Conservation (phyloP, 768 basidiomycete genomes). For the Cytidiella melzeri region DNA sequence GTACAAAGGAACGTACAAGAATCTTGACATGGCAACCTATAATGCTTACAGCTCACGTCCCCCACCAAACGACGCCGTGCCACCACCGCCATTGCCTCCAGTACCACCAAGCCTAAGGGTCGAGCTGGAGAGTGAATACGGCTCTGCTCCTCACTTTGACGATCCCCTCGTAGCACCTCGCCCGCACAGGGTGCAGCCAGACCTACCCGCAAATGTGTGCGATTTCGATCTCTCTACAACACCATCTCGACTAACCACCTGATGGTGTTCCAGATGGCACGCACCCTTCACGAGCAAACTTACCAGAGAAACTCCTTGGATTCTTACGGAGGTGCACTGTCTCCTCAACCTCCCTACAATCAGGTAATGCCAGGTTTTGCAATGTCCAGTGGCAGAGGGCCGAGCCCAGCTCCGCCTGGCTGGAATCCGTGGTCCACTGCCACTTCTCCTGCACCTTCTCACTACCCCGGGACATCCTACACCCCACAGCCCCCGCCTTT, state of each 20-base stretch:
- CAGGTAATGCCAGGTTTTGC: slow-evolving; percentile 11
- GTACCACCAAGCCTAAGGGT: slow-evolving; percentile 35
- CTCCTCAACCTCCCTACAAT: slow-evolving; percentile 12
- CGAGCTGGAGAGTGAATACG: slow-evolving; percentile 20
- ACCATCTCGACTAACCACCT: slow-evolving; percentile 11
- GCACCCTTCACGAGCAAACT: slow-evolving; percentile 47
- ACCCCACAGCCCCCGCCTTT: slow-evolving; percentile 15
- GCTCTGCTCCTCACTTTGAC: slow-evolving; percentile 45
- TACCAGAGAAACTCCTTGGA: background rate
- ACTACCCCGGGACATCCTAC: slow-evolving; percentile 11
- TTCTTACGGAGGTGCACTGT: background rate
- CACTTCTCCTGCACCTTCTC: background rate
- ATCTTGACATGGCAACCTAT: slow-evolving; percentile 11
- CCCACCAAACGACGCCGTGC: background rate
- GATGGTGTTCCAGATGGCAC: slow-evolving; percentile 49
- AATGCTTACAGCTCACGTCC: slow-evolving; percentile 17
- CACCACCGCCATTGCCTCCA: slow-evolving; percentile 45
- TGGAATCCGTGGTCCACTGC: slow-evolving; percentile 18
- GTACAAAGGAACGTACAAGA: too few species aligned
- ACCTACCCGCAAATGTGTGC: slow-evolving; percentile 57
- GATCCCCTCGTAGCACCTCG: slow-evolving; percentile 58
- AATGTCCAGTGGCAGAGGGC: background rate
- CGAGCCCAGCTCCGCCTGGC: slow-evolving; percentile 21
- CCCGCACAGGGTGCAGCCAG: slow-evolving; percentile 56
- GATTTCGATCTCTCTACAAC: slow-evolving; percentile 7